Evolutionary conservation across 805 yeast genomes (phyloP), one percentile per base, ranked within the genome.

Genomic region (Metschnikowia similis): DNA sequence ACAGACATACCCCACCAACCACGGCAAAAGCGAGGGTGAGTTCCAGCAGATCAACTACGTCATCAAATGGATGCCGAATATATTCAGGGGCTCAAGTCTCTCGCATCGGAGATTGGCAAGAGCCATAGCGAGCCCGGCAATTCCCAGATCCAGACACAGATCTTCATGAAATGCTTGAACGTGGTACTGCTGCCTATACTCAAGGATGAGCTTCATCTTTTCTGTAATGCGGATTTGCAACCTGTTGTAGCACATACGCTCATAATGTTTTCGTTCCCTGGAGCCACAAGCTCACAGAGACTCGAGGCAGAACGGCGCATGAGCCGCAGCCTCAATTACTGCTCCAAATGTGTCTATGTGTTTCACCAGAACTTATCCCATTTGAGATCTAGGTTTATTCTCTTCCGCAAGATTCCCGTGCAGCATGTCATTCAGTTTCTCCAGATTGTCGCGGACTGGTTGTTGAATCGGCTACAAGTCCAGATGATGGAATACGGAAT

Each of bases 231-330:
- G 8, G 63, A 63, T 30, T 67, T 78, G 51, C 69, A 67, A 38
- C 77, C 80, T 2, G 71, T 81, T 17, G 70, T 85, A 8, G 71
- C 76, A 11, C 83, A 83, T 59, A 67, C 77, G 8, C 63, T 85
- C 48, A 78, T 85, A 13, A 66, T 83, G 51, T 83, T 84, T 60
- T 83, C 90, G 3, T 83, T 84, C 57, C 74, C 75, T 2, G 56
- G 56, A 2, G 47, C 50, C 14, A 48, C 49, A 17, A 78, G 72
- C 27, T 70, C 70, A 35, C 74, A 70, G n/a, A 47, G 54, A 9
- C 49, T 31, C 34, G 35, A 42, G 7, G 74, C 77, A 1, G 68
- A 77, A 14, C 58, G 58, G 5, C 75, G 80, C 74, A 67, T 80
- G 44, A 62, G 65, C 4, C 61, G 65, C 0, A 67, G 75, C 26